phyloP scores from a whole-genome alignment of 768 basidiomycete species.

The Cyclocybe cylindracea region DNA sequence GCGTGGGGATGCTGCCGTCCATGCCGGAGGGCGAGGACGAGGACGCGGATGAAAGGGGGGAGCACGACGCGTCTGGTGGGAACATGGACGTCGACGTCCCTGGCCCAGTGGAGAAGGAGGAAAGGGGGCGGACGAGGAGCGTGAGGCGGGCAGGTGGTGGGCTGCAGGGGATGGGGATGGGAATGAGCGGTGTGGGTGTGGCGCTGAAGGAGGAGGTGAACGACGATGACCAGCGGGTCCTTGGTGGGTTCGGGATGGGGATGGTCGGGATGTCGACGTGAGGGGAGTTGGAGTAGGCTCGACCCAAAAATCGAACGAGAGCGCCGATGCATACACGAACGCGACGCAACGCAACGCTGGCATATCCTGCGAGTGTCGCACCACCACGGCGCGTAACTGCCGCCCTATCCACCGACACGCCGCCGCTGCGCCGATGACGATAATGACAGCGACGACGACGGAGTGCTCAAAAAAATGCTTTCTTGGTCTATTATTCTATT shows the following conservation, averaged over 20 bases:
- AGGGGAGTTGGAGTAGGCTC: neutral
- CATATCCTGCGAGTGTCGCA: too few species aligned
- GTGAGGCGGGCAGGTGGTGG: conserved; percentile 13
- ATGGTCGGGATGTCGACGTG: conserved; percentile 15
- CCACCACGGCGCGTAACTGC: too few species aligned
- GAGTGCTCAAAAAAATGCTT: too few species aligned
- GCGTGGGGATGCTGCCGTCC: conserved; percentile 23
- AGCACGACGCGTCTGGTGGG: conserved; percentile 15
- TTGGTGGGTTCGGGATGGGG: conserved; percentile 7
- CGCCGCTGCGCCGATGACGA: too few species aligned
- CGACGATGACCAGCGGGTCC: conserved; percentile 6
- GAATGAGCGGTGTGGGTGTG: neutral
- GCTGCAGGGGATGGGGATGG: conserved; percentile 1
- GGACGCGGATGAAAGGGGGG: conserved; percentile 15
- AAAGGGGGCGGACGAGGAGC: conserved; percentile 22
- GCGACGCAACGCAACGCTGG: too few species aligned
- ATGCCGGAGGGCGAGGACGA: conserved; percentile 33
- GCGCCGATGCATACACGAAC: too few species aligned
- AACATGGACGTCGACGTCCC: conserved; percentile 17
- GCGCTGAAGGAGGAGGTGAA: conserved; percentile 14
- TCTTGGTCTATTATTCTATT: too few species aligned
- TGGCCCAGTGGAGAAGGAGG: conserved; percentile 10
- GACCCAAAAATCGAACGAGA: too few species aligned
- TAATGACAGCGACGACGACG: too few species aligned
- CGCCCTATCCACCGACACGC: too few species aligned